phyloP scores from a whole-genome alignment of 1,284 basidiomycete species.

The Microbotryomycetes sp. region DNA sequence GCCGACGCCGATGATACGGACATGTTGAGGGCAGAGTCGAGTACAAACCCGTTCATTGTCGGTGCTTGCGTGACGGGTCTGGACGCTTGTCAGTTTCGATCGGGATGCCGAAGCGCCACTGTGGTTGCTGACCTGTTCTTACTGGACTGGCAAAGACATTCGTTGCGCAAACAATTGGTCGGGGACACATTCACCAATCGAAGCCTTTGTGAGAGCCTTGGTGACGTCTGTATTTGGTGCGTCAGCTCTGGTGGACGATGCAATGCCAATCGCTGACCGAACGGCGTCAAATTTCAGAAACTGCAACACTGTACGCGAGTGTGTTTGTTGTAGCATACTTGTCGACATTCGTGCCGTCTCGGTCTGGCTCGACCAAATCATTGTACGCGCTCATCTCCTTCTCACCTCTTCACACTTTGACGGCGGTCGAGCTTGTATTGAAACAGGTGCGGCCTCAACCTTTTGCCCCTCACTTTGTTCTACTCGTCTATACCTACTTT shows the following conservation, averaged over 20 bases:
- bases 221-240: no score
- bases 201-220: no score
- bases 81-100: slow-evolving; percentile 11
- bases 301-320: background rate
- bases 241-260: no score
- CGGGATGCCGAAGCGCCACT: background rate
- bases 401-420: no score
- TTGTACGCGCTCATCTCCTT: no score
- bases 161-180: slow-evolving; percentile 9
- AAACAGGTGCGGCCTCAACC: slow-evolving; percentile 1
- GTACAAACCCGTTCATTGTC: background rate
- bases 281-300: no score
- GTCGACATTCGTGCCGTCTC: background rate
- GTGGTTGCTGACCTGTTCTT: background rate
- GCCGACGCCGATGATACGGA: background rate
- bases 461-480: slow-evolving; percentile 19
- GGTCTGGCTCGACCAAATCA: background rate
- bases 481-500: slow-evolving; percentile 17
- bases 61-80: slow-evolving; percentile 4
- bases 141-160: slow-evolving; percentile 5
- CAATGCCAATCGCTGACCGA: no score
- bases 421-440: no score
- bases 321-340: background rate
- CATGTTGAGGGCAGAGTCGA: background rate
- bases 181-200: no score